Evolutionary conservation across 306 rosid species (phyloP), one percentile per base, ranked within the genome.

Genomic region (Dalbergia oliveri): DNA sequence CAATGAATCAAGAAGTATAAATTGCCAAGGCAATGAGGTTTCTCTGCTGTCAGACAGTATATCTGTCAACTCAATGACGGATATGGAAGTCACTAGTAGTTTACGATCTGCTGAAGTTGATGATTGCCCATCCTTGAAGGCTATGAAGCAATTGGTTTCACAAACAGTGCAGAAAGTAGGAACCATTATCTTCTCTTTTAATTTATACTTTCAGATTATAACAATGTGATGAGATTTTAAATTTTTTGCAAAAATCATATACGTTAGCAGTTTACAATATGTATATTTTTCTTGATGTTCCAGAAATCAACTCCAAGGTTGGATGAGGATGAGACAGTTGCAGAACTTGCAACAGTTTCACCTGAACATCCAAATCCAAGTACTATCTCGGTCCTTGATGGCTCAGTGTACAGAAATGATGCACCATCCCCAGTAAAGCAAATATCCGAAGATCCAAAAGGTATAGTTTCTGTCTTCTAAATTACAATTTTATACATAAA

Each of bases 311-410:
- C 75, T 66, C 70, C 85, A 3, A 88, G 85, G 72, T 80, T 84
- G 68, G 86, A 88, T 60, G 92, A 88, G 75, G 88, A 82, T 34
- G 93, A 81, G 60, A 69, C 82, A 60, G 62, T 69, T 56, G 82
- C 86, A 11, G 97, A 91, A 68, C 89, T 91, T 37, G 89, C 88
- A 72, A 72, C 84, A 8, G 62, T 65, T 75, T 81, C 82, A 11
- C 91, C 84, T 0, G 97, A 92, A 75, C 93, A 92, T 84, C 91
- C 94, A 3, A 92, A 91, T 84, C 91, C 94, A 3, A 92, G 98
- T 81, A 97, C 97, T 23, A 84, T 88, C 62, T 92, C 98, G 2
- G 94, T 94, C 60, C 98, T 94, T 21, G 97, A 94, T 82, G 81
- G 61, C 74, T 84, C 88, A 2, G 85, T 83, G 57, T 92, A 91